Evolutionary conservation across 306 rosid species (phyloP).

Genomic region (Inga oerstediana): DNA sequence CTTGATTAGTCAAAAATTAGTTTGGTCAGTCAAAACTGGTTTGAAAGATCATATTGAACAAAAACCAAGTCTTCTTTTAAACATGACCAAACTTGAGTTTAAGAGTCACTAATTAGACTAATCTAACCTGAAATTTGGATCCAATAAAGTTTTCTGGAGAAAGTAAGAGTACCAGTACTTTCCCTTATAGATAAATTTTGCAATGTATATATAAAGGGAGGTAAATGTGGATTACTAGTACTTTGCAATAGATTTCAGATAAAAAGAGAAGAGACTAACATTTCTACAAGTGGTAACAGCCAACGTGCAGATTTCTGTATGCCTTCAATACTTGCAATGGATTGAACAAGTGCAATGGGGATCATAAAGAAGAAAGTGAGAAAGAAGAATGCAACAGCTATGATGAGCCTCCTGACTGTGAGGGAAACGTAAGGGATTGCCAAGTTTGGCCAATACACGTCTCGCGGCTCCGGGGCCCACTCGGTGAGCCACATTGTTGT

Average conservation of each 20-base stretch:
- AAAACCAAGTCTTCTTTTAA: not conserved
- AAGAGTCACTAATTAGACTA: not conserved
- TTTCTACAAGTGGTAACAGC: conserved; percentile 50
- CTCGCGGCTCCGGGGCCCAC: conserved; percentile 98
- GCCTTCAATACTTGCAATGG: conserved; percentile 87
- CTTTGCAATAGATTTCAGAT: not conserved
- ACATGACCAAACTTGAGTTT: not conserved
- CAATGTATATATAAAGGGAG: not conserved
- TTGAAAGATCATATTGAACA: not conserved
- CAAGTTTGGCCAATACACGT: conserved; percentile 86
- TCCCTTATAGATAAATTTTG: not conserved
- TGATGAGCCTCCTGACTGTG: conserved; percentile 72
- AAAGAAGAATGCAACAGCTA: conserved; percentile 88
- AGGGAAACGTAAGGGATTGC: conserved; percentile 91
- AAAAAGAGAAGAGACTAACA: conserved; percentile 48
- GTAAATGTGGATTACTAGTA: not conserved
- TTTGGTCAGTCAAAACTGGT: not conserved
- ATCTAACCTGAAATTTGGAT: not conserved
- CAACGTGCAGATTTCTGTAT: conserved; percentile 71
- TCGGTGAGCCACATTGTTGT: conserved; percentile 93
- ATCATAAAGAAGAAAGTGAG: conserved; percentile 97
- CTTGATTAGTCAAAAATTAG: not conserved
- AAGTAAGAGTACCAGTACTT: not conserved
- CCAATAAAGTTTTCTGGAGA: not conserved
- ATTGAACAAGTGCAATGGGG: conserved; percentile 86